Percentiles rank a stretch among this genome's conserved stretches.
Conservation (phyloP, 139 green algal species). For the Deuterostichococcus epilithicus region DNA sequence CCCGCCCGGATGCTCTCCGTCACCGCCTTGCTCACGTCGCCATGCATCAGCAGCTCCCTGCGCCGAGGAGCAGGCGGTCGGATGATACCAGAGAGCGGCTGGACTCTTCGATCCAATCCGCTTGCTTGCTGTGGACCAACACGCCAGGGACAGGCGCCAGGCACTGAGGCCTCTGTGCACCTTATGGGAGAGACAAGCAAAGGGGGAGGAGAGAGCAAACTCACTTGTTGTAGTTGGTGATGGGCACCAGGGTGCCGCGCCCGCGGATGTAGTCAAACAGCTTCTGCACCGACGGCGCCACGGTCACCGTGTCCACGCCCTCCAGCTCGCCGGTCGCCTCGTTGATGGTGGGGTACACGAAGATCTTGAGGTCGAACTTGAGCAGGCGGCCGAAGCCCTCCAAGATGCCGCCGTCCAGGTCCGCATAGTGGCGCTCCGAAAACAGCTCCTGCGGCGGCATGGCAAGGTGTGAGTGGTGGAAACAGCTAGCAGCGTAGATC, state of each 20-base stretch:
- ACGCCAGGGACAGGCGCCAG: background rate
- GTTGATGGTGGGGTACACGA: conserved; percentile 48
- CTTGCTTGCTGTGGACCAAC: too few species aligned
- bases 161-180: too few species aligned
- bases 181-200: too few species aligned
- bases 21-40: conserved; percentile 38
- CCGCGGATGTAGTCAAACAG: conserved; percentile 51
- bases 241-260: conserved; percentile 36
- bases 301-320: conserved; percentile 26
- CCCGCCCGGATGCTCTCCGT: conserved; percentile 28
- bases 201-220: too few species aligned
- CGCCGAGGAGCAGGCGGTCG: too few species aligned
- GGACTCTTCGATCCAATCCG: conserved; percentile 16
- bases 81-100: conserved; percentile 26
- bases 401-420: conserved; percentile 47
- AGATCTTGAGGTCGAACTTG: conserved; percentile 45
- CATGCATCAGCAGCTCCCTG: conserved; percentile 26
- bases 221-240: conserved; percentile 28
- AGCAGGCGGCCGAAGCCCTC: conserved; percentile 50
- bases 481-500: too few species aligned
- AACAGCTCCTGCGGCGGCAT: conserved; percentile 32
- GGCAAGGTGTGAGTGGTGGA: too few species aligned
- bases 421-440: conserved; percentile 36
- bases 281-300: conserved; percentile 35
- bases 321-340: conserved; percentile 25